Percentiles rank a stretch among this genome's conserved stretches.
Evolutionary conservation across 1,284 basidiomycete genomes (phyloP).

Genomic region (Apiotrichum montevideense): DNA sequence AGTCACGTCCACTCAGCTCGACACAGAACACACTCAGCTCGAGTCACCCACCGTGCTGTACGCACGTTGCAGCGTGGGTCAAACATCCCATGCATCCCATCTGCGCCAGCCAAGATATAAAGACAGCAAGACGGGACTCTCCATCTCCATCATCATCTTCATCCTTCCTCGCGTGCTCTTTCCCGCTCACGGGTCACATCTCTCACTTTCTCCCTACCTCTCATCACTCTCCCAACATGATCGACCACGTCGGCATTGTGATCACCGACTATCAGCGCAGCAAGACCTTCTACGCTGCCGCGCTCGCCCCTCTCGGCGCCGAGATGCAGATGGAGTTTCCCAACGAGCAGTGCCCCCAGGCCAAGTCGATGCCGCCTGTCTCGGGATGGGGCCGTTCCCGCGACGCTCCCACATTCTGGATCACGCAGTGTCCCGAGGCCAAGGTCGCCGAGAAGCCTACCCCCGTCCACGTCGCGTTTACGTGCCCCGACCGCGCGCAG

Average conservation of each 20-base stretch:
- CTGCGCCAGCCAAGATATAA: too few relatives aligned
- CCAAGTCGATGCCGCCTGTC: neutral
- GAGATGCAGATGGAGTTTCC: constrained; percentile 8
- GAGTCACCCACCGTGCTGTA: too few relatives aligned
- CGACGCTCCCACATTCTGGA: constrained; percentile 11
- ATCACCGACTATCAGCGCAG: constrained; percentile 9
- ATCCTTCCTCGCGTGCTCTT: too few relatives aligned
- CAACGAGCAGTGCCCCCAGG: neutral
- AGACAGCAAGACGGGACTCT: too few relatives aligned
- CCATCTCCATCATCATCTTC: too few relatives aligned
- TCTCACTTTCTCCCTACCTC: constrained; percentile 5
- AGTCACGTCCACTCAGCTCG: too few relatives aligned
- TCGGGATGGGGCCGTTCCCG: constrained; percentile 6
- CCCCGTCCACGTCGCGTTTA: constrained; percentile 10
- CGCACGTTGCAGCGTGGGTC: too few relatives aligned
- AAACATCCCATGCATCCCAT: too few relatives aligned
- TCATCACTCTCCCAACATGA: neutral
- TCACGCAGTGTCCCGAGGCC: neutral
- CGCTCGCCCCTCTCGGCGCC: constrained; percentile 6
- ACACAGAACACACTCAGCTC: too few relatives aligned
- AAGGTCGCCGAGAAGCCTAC: neutral
- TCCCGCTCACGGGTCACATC: neutral
- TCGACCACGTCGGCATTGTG: constrained; percentile 14
- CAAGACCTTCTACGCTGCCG: constrained; percentile 12
- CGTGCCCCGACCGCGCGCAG: neutral